Percentiles rank a stretch among this genome's conserved stretches.
Evolutionary conservation across 106 monocot genomes (phyloP).

Genomic region (Iris macrosiphon): DNA sequence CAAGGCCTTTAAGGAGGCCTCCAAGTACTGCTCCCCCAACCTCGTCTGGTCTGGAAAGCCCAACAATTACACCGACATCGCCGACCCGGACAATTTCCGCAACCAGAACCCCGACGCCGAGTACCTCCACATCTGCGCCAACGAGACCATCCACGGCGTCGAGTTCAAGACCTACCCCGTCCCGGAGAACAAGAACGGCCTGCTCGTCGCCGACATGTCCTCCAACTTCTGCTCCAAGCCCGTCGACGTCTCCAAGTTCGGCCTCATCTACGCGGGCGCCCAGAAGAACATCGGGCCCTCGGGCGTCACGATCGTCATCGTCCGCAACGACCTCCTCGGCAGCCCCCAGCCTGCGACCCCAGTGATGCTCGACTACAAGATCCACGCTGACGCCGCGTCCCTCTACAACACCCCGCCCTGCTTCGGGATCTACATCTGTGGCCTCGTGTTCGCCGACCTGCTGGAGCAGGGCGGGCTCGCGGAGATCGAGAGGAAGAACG

Average conservation of each 20-base stretch:
- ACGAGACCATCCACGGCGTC: constrained; percentile 97
- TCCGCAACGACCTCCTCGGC: constrained; percentile 74
- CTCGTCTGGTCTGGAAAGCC: constrained; percentile 76
- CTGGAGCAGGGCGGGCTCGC: constrained; percentile 80
- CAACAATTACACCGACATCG: constrained; percentile 83
- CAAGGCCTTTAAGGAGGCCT: constrained; percentile 88
- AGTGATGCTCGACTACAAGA: constrained; percentile 98
- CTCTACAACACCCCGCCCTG: constrained; percentile 99
- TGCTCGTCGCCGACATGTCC: constrained; percentile 95
- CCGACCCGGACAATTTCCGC: constrained; percentile 40
- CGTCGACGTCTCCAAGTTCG: constrained; percentile 89
- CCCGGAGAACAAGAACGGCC: constrained; percentile 23
- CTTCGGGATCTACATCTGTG: constrained; percentile 84
- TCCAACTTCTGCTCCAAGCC: constrained; percentile 99
- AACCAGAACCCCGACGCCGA: constrained; percentile 57
- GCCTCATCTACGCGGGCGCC: constrained; percentile 89
- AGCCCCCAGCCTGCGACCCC: constrained; percentile 73
- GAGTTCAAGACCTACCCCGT: constrained; percentile 92
- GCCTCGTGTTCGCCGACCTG: constrained; percentile 79
- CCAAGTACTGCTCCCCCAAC: constrained; percentile 68
- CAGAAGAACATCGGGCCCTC: constrained; percentile 99
- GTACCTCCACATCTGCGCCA: constrained; percentile 90
- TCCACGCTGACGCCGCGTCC: constrained; percentile 58
- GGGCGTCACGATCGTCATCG: constrained; percentile 82
- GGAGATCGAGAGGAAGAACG: constrained; percentile 76